phyloP scores from a whole-genome alignment of 345 rosid species.

The Tarenaya hassleriana region DNA sequence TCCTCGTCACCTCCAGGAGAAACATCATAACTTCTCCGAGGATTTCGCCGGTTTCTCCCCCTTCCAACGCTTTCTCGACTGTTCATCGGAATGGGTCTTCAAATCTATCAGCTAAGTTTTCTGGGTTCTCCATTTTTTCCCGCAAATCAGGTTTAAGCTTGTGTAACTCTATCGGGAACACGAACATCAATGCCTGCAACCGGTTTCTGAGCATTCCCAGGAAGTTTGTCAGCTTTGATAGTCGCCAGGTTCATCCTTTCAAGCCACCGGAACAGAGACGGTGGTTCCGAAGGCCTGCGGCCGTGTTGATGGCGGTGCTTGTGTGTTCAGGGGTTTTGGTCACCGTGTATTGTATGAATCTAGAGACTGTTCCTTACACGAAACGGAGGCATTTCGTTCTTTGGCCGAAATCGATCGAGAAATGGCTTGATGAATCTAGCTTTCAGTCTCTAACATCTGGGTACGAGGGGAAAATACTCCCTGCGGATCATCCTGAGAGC shows the following conservation, averaged over 20 bases:
- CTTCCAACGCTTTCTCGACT: slow-evolving; percentile 25
- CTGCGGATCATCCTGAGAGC: slow-evolving; percentile 81
- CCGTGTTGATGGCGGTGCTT: slow-evolving; percentile 39
- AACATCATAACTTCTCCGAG: slow-evolving; percentile 28
- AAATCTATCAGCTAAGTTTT: slow-evolving; percentile 31
- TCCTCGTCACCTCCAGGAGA: slow-evolving; percentile 41
- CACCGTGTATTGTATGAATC: slow-evolving; percentile 57
- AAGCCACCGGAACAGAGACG: slow-evolving; percentile 56
- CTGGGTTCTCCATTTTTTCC: slow-evolving; percentile 32
- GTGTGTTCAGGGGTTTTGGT: slow-evolving; percentile 51
- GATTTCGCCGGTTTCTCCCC: slow-evolving; percentile 26
- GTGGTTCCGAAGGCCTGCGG: slow-evolving; percentile 70
- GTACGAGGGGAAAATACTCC: slow-evolving; percentile 64
- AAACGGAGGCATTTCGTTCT: slow-evolving; percentile 78
- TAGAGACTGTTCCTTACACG: slow-evolving; percentile 83
- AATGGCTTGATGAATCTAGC: slow-evolving; percentile 51
- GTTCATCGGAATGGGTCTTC: slow-evolving; percentile 25
- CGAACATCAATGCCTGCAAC: slow-evolving; percentile 4
- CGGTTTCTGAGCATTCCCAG: slow-evolving; percentile 28
- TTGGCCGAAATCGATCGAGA: slow-evolving; percentile 60
- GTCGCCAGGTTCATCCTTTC: slow-evolving; percentile 55
- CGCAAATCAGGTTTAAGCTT: slow-evolving; percentile 26
- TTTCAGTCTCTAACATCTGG: slow-evolving; percentile 53
- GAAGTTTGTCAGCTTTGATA: slow-evolving; percentile 71
- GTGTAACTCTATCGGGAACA: neutral